Evolutionary conservation across 1,284 basidiomycete genomes (phyloP).

Genomic region (Austroboletus novae-zelandiae): DNA sequence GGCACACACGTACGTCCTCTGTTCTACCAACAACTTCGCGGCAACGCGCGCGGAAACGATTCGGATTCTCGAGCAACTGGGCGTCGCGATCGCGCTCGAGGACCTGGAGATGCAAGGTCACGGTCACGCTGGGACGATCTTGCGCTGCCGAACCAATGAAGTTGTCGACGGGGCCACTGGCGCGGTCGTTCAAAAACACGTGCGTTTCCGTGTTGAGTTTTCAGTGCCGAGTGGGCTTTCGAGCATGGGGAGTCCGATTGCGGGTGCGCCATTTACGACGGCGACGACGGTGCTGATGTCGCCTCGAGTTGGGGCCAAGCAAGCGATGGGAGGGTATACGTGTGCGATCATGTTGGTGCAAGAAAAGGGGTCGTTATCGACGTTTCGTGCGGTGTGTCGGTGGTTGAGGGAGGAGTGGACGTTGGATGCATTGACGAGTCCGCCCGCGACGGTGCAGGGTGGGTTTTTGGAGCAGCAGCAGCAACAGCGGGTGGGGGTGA

Average conservation of each 20-base stretch:
- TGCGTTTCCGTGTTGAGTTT: slow-evolving; percentile 63
- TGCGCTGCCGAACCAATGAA: slow-evolving; percentile 72
- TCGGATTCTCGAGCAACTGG: slow-evolving; percentile 65
- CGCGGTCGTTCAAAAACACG: slow-evolving; percentile 51
- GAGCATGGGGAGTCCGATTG: background rate
- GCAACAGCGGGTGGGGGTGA: slow-evolving; percentile 9
- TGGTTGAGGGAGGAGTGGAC: slow-evolving; percentile 68
- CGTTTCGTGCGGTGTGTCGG: slow-evolving; percentile 75
- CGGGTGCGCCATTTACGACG: slow-evolving; percentile 3
- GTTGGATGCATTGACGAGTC: slow-evolving; percentile 34
- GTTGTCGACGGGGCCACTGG: slow-evolving; percentile 40
- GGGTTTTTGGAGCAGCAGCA: slow-evolving; percentile 27
- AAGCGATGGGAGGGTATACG: slow-evolving; percentile 19
- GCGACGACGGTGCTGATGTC: slow-evolving; percentile 19
- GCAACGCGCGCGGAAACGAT: slow-evolving; percentile 65
- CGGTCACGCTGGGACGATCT: slow-evolving; percentile 28
- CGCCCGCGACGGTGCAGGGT: slow-evolving; percentile 12
- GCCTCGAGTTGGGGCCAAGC: slow-evolving; percentile 18
- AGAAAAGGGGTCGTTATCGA: slow-evolving; percentile 85
- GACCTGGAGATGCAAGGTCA: slow-evolving; percentile 38
- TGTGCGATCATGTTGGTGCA: slow-evolving; percentile 69
- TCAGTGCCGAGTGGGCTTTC: slow-evolving; percentile 33
- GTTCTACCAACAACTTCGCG: slow-evolving; percentile 60
- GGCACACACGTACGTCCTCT: slow-evolving; percentile 62
- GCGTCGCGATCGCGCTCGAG: slow-evolving; percentile 55